Evolutionary conservation across 768 basidiomycete genomes (phyloP).

Genomic region (Auricularia cornea): DNA sequence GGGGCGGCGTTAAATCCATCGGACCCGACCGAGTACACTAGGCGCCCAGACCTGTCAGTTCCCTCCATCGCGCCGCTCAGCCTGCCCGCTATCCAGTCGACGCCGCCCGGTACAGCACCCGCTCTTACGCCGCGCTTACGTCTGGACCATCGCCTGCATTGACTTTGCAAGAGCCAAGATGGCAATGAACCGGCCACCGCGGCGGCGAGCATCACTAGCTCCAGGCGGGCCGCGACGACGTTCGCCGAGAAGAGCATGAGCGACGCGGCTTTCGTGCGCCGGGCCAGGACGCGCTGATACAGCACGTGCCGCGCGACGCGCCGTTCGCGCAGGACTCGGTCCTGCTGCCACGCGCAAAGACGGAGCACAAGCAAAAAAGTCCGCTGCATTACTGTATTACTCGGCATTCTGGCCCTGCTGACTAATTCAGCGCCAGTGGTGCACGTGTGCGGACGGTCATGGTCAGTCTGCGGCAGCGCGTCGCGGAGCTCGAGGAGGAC

Average conservation of each 20-base stretch:
- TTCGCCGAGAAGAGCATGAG: background rate
- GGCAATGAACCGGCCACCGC: background rate
- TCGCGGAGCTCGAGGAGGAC: conserved; percentile 8
- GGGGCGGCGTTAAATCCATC: too few species aligned
- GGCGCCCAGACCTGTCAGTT: too few species aligned
- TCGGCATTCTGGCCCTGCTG: background rate
- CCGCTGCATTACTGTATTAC: background rate
- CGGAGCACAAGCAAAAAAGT: background rate
- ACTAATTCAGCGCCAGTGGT: background rate
- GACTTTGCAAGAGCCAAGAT: background rate
- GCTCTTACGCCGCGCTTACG: too few species aligned
- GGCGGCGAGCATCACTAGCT: background rate
- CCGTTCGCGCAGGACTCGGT: background rate
- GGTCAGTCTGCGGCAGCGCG: conserved; percentile 4
- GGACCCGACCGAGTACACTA: too few species aligned
- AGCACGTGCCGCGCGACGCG: background rate
- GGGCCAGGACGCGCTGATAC: background rate
- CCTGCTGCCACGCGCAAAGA: background rate
- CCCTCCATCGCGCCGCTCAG: too few species aligned
- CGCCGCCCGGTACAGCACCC: too few species aligned
- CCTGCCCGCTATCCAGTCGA: too few species aligned
- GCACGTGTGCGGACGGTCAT: conserved; percentile 6
- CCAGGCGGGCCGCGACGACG: background rate
- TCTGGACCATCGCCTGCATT: too few species aligned
- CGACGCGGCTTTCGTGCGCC: background rate